These are phyloP conservation scores for Sporisorium sorghi DNA, from an alignment of 1,284 basidiomycete genomes.

Conservation along the genomic window DNA sequence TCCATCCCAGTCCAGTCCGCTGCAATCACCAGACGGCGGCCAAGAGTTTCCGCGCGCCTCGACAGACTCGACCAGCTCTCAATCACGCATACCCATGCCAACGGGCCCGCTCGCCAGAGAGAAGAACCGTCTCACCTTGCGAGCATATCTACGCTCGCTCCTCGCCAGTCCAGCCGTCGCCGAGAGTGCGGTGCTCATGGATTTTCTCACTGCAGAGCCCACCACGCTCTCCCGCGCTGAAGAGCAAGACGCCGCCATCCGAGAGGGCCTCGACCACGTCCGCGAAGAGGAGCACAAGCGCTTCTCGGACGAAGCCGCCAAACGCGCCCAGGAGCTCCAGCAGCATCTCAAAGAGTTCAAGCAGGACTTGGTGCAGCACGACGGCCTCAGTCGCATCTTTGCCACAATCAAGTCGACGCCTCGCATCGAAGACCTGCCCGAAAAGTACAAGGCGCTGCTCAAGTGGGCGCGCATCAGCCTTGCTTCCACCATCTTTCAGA, in stretches of 20 bases:
- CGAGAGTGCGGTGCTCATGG: conserved; percentile 84
- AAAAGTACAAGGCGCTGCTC: conserved; percentile 86
- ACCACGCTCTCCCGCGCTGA: conserved; percentile 81
- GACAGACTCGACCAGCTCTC: conserved; percentile 29
- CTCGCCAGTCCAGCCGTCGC: conserved; percentile 79
- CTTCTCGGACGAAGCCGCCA: conserved; percentile 88
- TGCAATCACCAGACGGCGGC: conserved; percentile 2
- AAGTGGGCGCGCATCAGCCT: conserved; percentile 90
- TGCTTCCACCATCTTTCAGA: conserved; percentile 96
- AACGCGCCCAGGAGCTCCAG: conserved; percentile 86
- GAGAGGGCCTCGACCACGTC: conserved; percentile 90
- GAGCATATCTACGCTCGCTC: conserved; percentile 87
- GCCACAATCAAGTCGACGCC: conserved; percentile 85
- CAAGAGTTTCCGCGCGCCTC: conserved; percentile 20
- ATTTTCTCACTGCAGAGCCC: conserved; percentile 85
- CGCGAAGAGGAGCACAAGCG: conserved; percentile 86
- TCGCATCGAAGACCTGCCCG: conserved; percentile 81
- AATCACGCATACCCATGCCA: conserved; percentile 34
- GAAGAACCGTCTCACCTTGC: conserved; percentile 92
- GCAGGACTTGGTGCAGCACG: conserved; percentile 79
- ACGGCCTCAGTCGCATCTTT: conserved; percentile 89
- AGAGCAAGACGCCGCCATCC: conserved; percentile 79
- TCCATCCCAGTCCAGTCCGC: not conserved
- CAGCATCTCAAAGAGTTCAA: conserved; percentile 87
- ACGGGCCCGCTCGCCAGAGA: conserved; percentile 73